Percentiles rank a stretch among this genome's conserved stretches.
Conservation (phyloP, 2,329 filamentous ascomycete genomes). For the Gaeumannomyces tritici region DNA sequence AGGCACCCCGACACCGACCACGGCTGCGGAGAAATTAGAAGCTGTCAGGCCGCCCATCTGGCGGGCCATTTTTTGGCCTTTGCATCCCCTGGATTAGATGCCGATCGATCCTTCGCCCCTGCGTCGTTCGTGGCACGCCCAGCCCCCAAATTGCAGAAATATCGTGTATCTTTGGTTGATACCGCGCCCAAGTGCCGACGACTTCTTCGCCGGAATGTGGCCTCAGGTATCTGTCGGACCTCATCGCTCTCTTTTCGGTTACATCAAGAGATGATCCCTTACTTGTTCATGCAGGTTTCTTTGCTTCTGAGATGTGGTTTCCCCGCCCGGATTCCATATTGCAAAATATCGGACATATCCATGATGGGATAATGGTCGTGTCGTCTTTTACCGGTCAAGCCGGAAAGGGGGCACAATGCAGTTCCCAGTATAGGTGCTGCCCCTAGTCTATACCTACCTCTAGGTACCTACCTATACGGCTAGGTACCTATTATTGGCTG, state of each 20-base stretch:
- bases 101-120: not conserved
- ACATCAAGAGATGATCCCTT: not conserved
- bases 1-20: not conserved
- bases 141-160: not conserved
- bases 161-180: not conserved
- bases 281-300: not conserved
- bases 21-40: not conserved
- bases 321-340: not conserved
- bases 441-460: too few species aligned
- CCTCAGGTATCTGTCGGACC: not conserved
- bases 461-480: too few species aligned
- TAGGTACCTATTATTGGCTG: not conserved
- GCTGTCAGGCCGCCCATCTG: too few species aligned
- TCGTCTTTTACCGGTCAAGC: too few species aligned
- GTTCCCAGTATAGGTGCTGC: too few species aligned
- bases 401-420: too few species aligned
- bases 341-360: too few species aligned
- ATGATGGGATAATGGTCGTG: too few species aligned
- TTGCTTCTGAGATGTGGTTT: not conserved
- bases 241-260: not conserved
- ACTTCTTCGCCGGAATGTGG: not conserved
- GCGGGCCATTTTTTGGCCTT: not conserved
- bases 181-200: not conserved
- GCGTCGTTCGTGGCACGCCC: not conserved
- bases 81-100: not conserved